Percentiles rank a stretch among this genome's conserved stretches.
Conservation (phyloP, 345 rosid species). For the Draba incana region DNA sequence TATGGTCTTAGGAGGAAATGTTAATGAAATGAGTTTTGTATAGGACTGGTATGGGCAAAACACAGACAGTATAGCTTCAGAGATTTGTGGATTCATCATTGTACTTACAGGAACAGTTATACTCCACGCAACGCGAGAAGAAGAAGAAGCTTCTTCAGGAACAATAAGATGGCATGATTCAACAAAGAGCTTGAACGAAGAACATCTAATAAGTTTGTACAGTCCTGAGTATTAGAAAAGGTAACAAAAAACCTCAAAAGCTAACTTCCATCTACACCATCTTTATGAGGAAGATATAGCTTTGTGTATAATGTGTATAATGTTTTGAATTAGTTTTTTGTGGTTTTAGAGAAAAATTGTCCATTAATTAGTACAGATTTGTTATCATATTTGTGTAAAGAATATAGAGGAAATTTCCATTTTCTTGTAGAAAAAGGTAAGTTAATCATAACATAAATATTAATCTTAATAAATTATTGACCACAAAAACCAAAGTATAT, state of each 20-base stretch:
- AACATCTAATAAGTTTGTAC: slow-evolving; percentile 59
- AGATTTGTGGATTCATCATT: slow-evolving; percentile 87
- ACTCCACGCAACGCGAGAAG: slow-evolving; percentile 84
- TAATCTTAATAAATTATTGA: too few species aligned
- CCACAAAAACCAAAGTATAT: too few species aligned
- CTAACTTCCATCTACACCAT: not conserved
- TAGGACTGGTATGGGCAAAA: slow-evolving; percentile 94
- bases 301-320: slow-evolving; percentile 18
- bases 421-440: too few species aligned
- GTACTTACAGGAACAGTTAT: slow-evolving; percentile 83
- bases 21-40: not conserved
- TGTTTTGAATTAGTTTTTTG: not conserved
- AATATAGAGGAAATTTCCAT: too few species aligned
- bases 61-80: slow-evolving; percentile 77
- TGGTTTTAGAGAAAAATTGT: not conserved
- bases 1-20: not conserved
- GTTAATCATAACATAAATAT: too few species aligned
- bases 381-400: too few species aligned
- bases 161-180: slow-evolving; percentile 80
- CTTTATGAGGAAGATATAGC: not conserved
- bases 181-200: slow-evolving; percentile 55
- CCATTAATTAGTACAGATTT: too few species aligned
- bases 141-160: slow-evolving; percentile 67
- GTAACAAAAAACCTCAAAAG: not conserved
- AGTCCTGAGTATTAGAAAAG: slow-evolving; percentile 50